Evolutionary conservation across 2,329 filamentous ascomycete species (phyloP).

Genomic region (Aphanocladium album): DNA sequence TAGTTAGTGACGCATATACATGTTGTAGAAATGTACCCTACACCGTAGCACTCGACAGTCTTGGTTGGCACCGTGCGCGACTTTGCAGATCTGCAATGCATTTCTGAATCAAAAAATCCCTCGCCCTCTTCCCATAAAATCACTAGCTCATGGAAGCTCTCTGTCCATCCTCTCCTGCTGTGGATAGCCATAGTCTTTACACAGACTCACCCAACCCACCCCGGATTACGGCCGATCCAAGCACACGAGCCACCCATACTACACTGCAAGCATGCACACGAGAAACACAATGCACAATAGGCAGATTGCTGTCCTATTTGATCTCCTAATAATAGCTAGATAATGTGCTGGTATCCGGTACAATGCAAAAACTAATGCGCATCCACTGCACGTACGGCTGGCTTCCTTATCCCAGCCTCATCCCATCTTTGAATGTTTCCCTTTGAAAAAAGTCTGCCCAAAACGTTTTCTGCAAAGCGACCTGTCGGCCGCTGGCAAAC

Average conservation of each 20-base stretch:
- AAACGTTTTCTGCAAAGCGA: neutral
- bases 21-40: too few species aligned
- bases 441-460: neutral
- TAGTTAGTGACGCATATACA: too few species aligned
- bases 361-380: constrained; percentile 4
- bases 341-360: neutral
- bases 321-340: neutral
- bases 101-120: neutral
- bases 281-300: too few species aligned
- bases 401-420: neutral
- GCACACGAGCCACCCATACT: neutral
- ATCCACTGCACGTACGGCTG: neutral
- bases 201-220: too few species aligned
- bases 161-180: too few species aligned
- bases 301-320: too few species aligned
- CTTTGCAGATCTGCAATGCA: neutral
- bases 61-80: neutral
- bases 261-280: neutral
- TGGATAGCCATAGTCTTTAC: too few species aligned
- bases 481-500: neutral
- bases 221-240: too few species aligned
- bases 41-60: neutral
- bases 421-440: neutral
- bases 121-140: neutral
- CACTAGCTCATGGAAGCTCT: neutral